These are phyloP conservation scores for Diplotaxis tenuifolia DNA, from an alignment of 345 rosid genomes.

Conservation along the genomic window DNA sequence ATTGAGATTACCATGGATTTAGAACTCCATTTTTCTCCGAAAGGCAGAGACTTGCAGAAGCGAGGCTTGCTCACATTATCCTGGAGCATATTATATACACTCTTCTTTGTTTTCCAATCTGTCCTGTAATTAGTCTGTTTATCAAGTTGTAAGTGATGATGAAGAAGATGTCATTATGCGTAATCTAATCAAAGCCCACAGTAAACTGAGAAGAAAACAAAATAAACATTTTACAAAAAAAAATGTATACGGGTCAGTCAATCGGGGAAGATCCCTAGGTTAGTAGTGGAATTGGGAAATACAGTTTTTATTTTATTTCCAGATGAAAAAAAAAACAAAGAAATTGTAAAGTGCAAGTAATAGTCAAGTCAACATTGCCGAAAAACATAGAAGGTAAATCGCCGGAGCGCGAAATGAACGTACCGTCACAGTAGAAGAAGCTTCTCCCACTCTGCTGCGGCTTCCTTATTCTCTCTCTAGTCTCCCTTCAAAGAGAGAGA, in stretches of 20 bases:
- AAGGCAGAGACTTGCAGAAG: constrained; percentile 24
- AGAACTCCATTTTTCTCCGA: constrained; percentile 19
- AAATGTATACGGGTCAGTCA: neutral
- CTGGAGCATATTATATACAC: neutral
- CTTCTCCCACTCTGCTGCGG: neutral
- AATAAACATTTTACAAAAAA: neutral
- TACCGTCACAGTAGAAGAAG: neutral
- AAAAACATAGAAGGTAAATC: neutral
- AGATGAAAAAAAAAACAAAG: neutral
- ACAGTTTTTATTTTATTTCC: too few species aligned
- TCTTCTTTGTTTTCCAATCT: neutral
- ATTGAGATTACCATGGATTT: constrained; percentile 27
- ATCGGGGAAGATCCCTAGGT: neutral
- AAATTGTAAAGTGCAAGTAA: neutral
- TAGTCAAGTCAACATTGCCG: neutral
- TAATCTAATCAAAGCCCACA: neutral
- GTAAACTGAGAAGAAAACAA: neutral
- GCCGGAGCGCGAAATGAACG: constrained; percentile 9
- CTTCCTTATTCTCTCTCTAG: neutral
- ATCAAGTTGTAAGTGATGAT: neutral
- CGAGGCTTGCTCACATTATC: neutral
- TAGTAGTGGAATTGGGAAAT: neutral
- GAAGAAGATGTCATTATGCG: neutral
- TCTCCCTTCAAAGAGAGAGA: neutral
- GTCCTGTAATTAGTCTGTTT: neutral